Evolutionary conservation across 495 filamentous ascomycete species (phyloP).

Genomic region (Hypoxylon perforatum): DNA sequence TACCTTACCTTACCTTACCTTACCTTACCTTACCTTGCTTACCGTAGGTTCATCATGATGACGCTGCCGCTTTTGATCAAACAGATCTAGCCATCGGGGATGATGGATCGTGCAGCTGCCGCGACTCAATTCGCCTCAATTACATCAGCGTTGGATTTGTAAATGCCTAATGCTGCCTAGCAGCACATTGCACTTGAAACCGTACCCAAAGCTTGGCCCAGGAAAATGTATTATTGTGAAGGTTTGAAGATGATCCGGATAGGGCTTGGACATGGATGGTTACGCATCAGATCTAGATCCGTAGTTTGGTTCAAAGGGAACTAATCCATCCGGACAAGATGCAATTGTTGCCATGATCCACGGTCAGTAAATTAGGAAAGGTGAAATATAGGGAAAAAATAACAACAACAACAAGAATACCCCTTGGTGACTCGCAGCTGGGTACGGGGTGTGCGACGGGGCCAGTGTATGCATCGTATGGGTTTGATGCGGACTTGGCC

Average conservation of each 20-base stretch:
- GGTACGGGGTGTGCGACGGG: conserved; percentile 19
- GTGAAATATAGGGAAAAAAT: not conserved
- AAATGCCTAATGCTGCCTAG: conserved; percentile 16
- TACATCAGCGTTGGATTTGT: conserved; percentile 27
- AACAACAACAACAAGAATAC: too few relatives aligned
- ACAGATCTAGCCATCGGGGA: conserved; percentile 27
- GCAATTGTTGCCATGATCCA: conserved; percentile 18
- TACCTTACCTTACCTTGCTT: not conserved
- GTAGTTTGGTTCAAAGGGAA: not conserved
- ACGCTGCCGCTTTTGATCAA: conserved; percentile 20
- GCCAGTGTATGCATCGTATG: not conserved
- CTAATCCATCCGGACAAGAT: conserved; percentile 15
- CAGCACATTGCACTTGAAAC: not conserved
- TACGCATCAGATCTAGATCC: not conserved
- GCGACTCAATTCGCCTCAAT: conserved; percentile 40
- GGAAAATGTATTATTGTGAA: too few relatives aligned
- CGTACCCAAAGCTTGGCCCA: not conserved
- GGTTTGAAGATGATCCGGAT: too few relatives aligned
- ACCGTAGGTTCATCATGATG: conserved; percentile 24
- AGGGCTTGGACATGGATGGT: not conserved
- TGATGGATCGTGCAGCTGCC: conserved; percentile 31
- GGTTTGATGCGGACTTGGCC: too few relatives aligned
- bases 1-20: too few relatives aligned
- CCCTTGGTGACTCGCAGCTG: conserved; percentile 34
- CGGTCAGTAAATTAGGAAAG: too few relatives aligned